These are phyloP conservation scores for Lactifluus echinatus DNA, from an alignment of 768 basidiomycete species.

Conservation along the genomic window DNA sequence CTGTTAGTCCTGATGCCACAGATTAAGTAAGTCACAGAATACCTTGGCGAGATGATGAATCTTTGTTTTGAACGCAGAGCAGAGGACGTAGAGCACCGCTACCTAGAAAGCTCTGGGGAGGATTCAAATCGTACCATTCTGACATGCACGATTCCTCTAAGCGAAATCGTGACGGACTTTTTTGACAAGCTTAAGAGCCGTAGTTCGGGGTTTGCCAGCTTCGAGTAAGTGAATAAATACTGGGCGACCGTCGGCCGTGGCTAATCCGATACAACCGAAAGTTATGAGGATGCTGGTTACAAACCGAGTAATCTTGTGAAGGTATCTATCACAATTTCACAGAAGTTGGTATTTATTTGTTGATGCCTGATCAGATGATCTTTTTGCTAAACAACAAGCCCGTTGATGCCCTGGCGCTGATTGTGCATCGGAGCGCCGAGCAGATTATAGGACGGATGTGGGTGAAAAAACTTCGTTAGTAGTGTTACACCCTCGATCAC, in stretches of 20 bases:
- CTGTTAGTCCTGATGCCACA: background rate
- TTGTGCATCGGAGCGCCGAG: conserved; percentile 78
- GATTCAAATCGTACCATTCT: conserved; percentile 65
- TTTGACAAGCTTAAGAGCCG: conserved; percentile 92
- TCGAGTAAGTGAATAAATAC: conserved; percentile 52
- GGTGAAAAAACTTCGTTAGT: conserved; percentile 88
- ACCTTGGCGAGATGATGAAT: conserved; percentile 94
- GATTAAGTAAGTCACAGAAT: conserved; percentile 41
- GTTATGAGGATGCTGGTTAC: conserved; percentile 95
- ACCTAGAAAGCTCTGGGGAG: conserved; percentile 55
- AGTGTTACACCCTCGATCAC: background rate
- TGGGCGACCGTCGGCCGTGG: background rate
- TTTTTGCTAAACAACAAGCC: conserved; percentile 85
- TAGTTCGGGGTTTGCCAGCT: conserved; percentile 85
- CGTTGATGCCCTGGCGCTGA: conserved; percentile 88
- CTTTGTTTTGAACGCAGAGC: conserved; percentile 83
- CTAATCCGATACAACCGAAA: conserved; percentile 26
- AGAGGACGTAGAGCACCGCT: conserved; percentile 72
- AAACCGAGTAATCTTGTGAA: conserved; percentile 72
- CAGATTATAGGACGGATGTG: conserved; percentile 69
- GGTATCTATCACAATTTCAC: conserved; percentile 34
- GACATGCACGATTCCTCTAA: conserved; percentile 77
- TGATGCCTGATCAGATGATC: conserved; percentile 51
- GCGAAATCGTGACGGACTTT: conserved; percentile 91
- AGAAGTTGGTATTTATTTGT: background rate